phyloP scores from a whole-genome alignment of 805 yeast species.

The Saturnispora zaruensis region DNA sequence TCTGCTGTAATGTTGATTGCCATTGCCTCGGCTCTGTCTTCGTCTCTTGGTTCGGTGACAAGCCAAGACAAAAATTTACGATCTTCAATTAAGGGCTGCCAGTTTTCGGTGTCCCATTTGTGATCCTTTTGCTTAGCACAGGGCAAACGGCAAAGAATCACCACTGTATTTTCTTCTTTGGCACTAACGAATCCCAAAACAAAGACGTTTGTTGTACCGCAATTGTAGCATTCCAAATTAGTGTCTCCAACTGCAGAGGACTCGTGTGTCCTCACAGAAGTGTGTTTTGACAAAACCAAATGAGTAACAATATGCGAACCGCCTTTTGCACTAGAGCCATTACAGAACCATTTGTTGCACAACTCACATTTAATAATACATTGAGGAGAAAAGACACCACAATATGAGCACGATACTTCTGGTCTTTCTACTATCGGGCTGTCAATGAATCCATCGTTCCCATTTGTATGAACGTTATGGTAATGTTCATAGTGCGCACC shows the following conservation, averaged over 20 bases:
- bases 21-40: conserved; percentile 37
- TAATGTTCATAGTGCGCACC: background rate
- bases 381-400: conserved; percentile 59
- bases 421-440: background rate
- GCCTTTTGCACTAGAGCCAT: conserved; percentile 44
- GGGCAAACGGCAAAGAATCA: conserved; percentile 78
- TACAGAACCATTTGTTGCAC: conserved; percentile 88
- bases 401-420: conserved; percentile 44
- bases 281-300: conserved; percentile 72
- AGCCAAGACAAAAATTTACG: conserved; percentile 77
- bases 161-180: conserved; percentile 77
- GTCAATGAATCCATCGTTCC: background rate
- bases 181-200: conserved; percentile 82
- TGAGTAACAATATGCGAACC: conserved; percentile 80
- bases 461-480: background rate
- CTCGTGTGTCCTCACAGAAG: conserved; percentile 63
- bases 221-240: conserved; percentile 78
- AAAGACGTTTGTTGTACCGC: conserved; percentile 77
- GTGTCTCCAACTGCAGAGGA: conserved; percentile 84
- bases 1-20: conserved; percentile 50
- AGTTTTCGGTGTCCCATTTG: conserved; percentile 80
- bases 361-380: conserved; percentile 67
- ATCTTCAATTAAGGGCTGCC: conserved; percentile 82
- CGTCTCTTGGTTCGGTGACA: conserved; percentile 60
- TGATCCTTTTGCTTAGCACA: conserved; percentile 70